Percentiles rank a stretch among this genome's conserved stretches.
Conservation (phyloP, 192 early-diverging fungal species). For the Backusella mclennaniae region DNA sequence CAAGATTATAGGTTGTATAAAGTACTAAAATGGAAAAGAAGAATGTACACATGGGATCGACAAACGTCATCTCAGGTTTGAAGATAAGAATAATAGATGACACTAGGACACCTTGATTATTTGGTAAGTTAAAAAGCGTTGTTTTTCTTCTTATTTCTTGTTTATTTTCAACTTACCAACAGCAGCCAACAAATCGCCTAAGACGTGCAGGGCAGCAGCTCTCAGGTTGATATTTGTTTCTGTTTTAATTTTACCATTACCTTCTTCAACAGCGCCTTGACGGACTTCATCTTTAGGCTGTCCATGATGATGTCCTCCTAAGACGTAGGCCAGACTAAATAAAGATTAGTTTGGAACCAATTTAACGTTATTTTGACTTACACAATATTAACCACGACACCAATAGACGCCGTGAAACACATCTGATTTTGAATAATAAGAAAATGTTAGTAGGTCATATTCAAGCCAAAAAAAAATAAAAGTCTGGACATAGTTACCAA, state of each 20-base stretch:
- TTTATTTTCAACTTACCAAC: slow-evolving; percentile 39
- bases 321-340: slow-evolving; percentile 48
- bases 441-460: neutral
- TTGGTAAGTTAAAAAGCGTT: neutral
- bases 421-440: slow-evolving; percentile 37
- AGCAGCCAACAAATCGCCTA: slow-evolving; percentile 77
- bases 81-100: slow-evolving; percentile 67
- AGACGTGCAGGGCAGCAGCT: slow-evolving; percentile 75
- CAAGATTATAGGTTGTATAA: slow-evolving; percentile 62
- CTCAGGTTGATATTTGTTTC: slow-evolving; percentile 64
- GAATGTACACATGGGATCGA: slow-evolving; percentile 84
- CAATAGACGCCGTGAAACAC: slow-evolving; percentile 66
- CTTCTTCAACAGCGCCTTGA: slow-evolving; percentile 9
- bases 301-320: slow-evolving; percentile 46
- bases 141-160: neutral
- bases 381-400: slow-evolving; percentile 75
- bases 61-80: slow-evolving; percentile 55
- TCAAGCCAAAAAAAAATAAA: neutral
- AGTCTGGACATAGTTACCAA: slow-evolving; percentile 29
- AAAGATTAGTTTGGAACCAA: neutral
- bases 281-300: slow-evolving; percentile 32
- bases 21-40: slow-evolving; percentile 77
- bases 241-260: neutral
- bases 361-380: slow-evolving; percentile 12
- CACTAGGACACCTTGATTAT: slow-evolving; percentile 60